phyloP scores from a whole-genome alignment of 345 rosid species.

The Dimocarpus longan region DNA sequence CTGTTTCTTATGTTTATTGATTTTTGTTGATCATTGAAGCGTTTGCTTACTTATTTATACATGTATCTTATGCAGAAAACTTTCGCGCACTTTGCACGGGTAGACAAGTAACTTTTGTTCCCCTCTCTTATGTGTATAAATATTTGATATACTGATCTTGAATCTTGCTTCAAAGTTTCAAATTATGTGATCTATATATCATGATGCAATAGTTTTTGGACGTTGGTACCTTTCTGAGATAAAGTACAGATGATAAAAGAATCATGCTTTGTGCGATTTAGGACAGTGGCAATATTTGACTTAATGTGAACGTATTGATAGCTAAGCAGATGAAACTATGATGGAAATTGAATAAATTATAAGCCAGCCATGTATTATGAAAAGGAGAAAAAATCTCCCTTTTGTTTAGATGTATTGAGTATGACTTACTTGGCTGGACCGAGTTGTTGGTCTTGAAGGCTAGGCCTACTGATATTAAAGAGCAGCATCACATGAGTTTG shows the following conservation, averaged over 20 bases:
- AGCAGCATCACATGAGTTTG: neutral
- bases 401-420: neutral
- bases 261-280: neutral
- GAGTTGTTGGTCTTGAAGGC: neutral
- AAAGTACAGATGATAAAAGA: neutral
- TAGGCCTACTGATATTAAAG: neutral
- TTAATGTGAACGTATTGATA: neutral
- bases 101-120: constrained; percentile 61
- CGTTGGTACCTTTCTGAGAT: neutral
- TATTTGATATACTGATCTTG: neutral
- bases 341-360: neutral
- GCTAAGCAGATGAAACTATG: neutral
- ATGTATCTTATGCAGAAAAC: constrained; percentile 67
- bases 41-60: constrained; percentile 15
- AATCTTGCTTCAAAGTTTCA: neutral
- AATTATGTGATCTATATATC: neutral
- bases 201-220: neutral
- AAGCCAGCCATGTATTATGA: neutral
- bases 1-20: constrained; percentile 5
- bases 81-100: constrained; percentile 98
- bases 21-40: neutral
- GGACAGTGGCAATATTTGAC: neutral
- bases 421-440: neutral
- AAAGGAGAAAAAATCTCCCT: neutral
- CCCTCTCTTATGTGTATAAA: constrained; percentile 14